Evolutionary conservation across 2,329 filamentous ascomycete genomes (phyloP), one percentile per base, ranked within the genome.

Genomic region (Clonostachys byssicola): DNA sequence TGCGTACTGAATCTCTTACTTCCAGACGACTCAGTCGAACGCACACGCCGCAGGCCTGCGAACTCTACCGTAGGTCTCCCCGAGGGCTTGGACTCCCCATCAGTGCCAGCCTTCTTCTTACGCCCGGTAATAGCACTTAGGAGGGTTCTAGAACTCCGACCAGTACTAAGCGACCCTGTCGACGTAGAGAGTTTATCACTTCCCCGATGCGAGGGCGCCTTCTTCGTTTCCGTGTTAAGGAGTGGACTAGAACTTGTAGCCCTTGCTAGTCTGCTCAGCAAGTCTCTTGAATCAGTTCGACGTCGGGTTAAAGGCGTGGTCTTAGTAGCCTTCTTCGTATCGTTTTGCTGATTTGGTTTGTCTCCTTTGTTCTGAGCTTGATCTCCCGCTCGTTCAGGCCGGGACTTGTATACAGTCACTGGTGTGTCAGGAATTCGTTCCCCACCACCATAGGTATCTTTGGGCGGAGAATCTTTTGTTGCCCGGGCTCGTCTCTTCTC

Each of bases 1-100:
- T 70, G 64, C 56, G 70, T 61, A 57, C 73, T 78, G 35, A 68
- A 70, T 47, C 68, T 65, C 60, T 78, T 80, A 53, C 72, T 71
- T 52, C 47, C 23, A 44, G 64, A 55, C 40, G 76, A 77, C 43
- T 78, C 76, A 23, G 60, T 62, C 3, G 76, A 79, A 12, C 62
- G 56, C 45, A 59, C 63, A 45, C 72, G 68, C 39, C 60, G 64
- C 38, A 80, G 56, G 34, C 70, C 70, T 6, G 63, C 60, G 55
- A 78, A 80, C 43, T 69, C 73, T 35, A 80, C 74, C 4, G 66
- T 70, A 17, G 35, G 45, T 52, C 23, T 30, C 8, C 4, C 23
- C 23, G 23, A 30, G 9, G 23, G 9, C 23, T 30, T 30, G 9
- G 23, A 30, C 23, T 30, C 23, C 23, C 23, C 23, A 30, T 30